A percentile compares a stretch with the other conserved stretches of the same genome.
These are phyloP conservation scores for Cladobotryum protrusum DNA, from an alignment of 2,329 filamentous ascomycete genomes.

Conservation along the genomic window DNA sequence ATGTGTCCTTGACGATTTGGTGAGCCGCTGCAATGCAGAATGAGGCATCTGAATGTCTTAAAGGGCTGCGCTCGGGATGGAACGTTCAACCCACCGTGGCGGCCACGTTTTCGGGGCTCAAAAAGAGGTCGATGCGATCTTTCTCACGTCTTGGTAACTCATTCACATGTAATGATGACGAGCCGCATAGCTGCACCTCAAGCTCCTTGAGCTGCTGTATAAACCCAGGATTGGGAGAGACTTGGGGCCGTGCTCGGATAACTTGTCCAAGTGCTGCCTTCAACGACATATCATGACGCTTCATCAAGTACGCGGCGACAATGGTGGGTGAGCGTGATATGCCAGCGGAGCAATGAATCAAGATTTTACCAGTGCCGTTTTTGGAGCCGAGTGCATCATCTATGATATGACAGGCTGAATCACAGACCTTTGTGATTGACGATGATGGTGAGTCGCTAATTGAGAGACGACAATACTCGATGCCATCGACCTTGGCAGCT, in stretches of 20 bases:
- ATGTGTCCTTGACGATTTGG: too few relatives aligned
- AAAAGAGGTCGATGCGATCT: conserved; percentile 2
- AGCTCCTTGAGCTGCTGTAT: conserved; percentile 2
- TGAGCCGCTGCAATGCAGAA: too few relatives aligned
- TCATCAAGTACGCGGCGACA: conserved; percentile 4
- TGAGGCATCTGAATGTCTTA: too few relatives aligned
- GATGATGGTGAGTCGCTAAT: conserved; percentile 8
- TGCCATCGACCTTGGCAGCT: conserved; percentile 1
- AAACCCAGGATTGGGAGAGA: conserved; percentile 5
- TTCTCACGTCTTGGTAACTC: conserved; percentile 3
- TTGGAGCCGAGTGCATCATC: neutral
- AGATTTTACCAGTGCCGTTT: conserved; percentile 1
- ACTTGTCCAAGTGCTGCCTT: neutral
- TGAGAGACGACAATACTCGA: conserved; percentile 1
- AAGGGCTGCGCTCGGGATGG: too few relatives aligned
- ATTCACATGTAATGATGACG: neutral
- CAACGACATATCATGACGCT: conserved; percentile 1
- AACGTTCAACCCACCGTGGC: too few relatives aligned
- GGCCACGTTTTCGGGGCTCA: neutral
- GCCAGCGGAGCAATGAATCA: conserved; percentile 6
- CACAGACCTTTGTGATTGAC: conserved; percentile 1
- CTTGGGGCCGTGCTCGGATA: conserved; percentile 4
- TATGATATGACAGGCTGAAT: conserved; percentile 2
- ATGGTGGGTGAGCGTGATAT: conserved; percentile 7
- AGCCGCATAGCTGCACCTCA: neutral